Conservation (phyloP, 2,329 filamentous ascomycete species). For the Apiospora phragmitis region DNA sequence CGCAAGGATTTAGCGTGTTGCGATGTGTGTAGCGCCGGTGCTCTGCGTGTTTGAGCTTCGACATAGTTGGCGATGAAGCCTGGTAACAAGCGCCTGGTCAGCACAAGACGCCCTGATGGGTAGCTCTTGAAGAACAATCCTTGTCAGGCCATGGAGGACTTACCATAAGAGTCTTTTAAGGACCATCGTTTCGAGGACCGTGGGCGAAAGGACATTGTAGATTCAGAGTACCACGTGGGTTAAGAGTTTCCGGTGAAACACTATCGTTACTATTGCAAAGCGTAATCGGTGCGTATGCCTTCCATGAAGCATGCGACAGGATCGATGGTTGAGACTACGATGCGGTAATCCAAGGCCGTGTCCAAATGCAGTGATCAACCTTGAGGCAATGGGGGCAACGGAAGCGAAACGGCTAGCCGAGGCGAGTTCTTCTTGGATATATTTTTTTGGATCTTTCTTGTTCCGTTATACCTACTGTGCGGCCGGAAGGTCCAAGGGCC, state of each 20-base stretch:
- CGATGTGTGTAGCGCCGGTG: constrained; percentile 10
- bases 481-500: neutral
- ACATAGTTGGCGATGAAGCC: constrained; percentile 35
- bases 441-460: neutral
- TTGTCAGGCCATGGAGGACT: constrained; percentile 12
- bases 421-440: neutral
- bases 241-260: neutral
- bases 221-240: neutral
- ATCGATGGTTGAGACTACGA: neutral
- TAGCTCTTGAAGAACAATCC: neutral
- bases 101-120: neutral
- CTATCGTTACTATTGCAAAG: neutral
- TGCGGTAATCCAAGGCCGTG: neutral
- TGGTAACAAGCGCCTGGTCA: constrained; percentile 17
- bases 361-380: neutral
- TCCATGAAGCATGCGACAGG: neutral
- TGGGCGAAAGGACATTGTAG: constrained; percentile 26
- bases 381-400: neutral
- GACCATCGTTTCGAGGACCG: constrained; percentile 31
- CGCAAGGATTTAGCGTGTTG: constrained; percentile 5
- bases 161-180: constrained; percentile 34
- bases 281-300: neutral
- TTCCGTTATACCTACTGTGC: neutral
- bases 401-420: neutral
- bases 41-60: constrained; percentile 21